These are phyloP conservation scores for Hyphopichia pseudoburtonii DNA, from an alignment of 1,139 yeast species.

Conservation along the genomic window DNA sequence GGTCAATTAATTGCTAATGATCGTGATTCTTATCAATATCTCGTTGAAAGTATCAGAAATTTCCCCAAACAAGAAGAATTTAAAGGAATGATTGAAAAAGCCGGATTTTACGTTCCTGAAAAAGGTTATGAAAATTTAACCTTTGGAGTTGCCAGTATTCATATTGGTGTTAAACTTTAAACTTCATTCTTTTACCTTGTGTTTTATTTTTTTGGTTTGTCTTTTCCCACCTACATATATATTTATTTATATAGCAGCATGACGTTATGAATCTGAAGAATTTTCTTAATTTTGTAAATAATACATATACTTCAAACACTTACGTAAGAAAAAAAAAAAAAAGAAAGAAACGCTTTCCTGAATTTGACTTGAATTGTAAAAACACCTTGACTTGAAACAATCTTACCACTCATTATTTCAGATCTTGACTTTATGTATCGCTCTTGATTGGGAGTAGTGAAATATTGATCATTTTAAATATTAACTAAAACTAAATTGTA, in stretches of 20 bases:
- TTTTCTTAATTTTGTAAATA: too few species aligned
- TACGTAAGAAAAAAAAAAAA: background rate
- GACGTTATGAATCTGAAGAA: too few species aligned
- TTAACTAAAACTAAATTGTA: slow-evolving; percentile 1
- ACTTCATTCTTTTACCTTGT: too few species aligned
- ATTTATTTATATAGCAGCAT: too few species aligned
- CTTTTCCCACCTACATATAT: too few species aligned
- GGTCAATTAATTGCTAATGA: slow-evolving; percentile 96
- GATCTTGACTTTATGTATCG: too few species aligned
- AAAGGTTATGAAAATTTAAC: slow-evolving; percentile 92
- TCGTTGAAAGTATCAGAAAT: slow-evolving; percentile 88
- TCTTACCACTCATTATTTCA: too few species aligned
- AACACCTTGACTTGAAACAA: background rate
- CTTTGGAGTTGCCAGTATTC: slow-evolving; percentile 96
- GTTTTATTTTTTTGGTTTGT: too few species aligned
- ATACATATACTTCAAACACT: background rate
- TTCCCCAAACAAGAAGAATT: slow-evolving; percentile 93
- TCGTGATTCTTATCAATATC: slow-evolving; percentile 90
- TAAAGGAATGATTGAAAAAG: slow-evolving; percentile 87
- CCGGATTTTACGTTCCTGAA: slow-evolving; percentile 87
- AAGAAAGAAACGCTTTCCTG: background rate
- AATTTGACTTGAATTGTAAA: background rate
- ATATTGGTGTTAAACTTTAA: slow-evolving; percentile 83
- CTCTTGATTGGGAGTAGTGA: too few species aligned
- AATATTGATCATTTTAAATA: too few species aligned